These are phyloP conservation scores for Camellia granthamiana DNA, from an alignment of 148 eudicot genomes.

Conservation along the genomic window DNA sequence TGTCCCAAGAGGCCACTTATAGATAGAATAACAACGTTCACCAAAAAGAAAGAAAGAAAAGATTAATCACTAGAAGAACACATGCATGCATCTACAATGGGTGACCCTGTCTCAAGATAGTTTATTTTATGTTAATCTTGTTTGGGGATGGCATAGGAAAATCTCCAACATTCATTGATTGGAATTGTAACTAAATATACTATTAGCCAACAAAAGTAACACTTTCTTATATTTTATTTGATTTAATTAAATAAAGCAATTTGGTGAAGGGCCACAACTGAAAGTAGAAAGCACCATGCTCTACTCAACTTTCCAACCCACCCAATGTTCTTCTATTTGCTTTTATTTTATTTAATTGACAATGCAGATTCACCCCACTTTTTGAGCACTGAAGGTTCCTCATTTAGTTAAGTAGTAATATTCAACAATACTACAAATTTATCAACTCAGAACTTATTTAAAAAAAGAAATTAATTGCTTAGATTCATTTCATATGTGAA, in stretches of 20 bases:
- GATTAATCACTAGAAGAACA: neutral
- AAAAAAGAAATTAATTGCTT: too few relatives aligned
- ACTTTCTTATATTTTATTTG: neutral
- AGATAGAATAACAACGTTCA: too few relatives aligned
- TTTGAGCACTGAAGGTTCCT: neutral
- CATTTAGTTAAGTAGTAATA: neutral
- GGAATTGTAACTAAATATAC: neutral
- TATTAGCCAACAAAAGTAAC: neutral
- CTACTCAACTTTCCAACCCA: slow-evolving; percentile 4
- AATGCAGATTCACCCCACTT: neutral
- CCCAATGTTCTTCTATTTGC: neutral
- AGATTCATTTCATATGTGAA: too few relatives aligned
- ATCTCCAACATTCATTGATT: neutral
- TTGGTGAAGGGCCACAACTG: neutral
- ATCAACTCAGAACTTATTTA: too few relatives aligned
- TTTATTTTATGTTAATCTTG: neutral
- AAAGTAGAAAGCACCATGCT: neutral
- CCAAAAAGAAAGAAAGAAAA: too few relatives aligned
- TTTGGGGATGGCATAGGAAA: neutral
- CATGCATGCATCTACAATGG: slow-evolving; percentile 9
- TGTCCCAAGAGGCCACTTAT: too few relatives aligned
- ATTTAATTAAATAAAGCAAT: neutral
- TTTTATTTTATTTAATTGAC: neutral
- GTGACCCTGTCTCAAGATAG: neutral
- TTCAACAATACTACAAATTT: too few relatives aligned